These are phyloP conservation scores for Phragmites australis DNA, from an alignment of 176 grass and related monocot species.

Conservation along the genomic window DNA sequence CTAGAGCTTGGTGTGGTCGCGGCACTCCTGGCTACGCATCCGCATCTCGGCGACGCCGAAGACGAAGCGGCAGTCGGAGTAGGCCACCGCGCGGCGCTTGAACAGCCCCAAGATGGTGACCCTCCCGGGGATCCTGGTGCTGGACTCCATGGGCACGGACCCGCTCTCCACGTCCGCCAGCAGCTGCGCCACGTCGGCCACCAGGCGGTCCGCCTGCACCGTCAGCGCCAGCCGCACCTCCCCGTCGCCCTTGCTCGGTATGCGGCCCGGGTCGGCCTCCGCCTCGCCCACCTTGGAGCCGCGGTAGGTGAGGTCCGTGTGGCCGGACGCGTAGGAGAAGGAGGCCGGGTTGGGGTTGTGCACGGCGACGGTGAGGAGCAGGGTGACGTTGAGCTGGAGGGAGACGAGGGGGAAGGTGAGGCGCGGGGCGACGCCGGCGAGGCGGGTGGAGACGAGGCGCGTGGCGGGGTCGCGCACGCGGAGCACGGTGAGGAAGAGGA, in stretches of 20 bases:
- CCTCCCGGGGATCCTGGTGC: slow-evolving; percentile 54
- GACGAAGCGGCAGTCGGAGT: too few relatives aligned
- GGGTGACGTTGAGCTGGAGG: slow-evolving; percentile 59
- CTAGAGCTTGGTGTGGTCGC: too few relatives aligned
- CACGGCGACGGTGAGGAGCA: slow-evolving; percentile 49
- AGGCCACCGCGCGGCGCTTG: slow-evolving; percentile 57
- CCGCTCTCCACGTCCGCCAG: slow-evolving; percentile 40
- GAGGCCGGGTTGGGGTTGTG: slow-evolving; percentile 72
- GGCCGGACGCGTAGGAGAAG: slow-evolving; percentile 47
- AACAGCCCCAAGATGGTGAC: slow-evolving; percentile 62
- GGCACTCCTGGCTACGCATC: too few relatives aligned
- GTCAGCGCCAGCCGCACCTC: slow-evolving; percentile 41
- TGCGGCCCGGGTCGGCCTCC: slow-evolving; percentile 42
- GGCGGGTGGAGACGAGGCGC: slow-evolving; percentile 39
- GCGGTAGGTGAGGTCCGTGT: slow-evolving; percentile 48
- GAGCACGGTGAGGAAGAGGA: slow-evolving; percentile 65
- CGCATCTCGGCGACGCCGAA: too few relatives aligned
- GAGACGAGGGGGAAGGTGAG: slow-evolving; percentile 20
- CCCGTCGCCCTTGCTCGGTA: slow-evolving; percentile 50
- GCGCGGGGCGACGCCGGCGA: slow-evolving; percentile 45
- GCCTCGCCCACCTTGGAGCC: slow-evolving; percentile 53
- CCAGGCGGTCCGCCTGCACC: slow-evolving; percentile 51
- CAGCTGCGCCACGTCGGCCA: not conserved
- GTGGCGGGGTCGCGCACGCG: slow-evolving; percentile 47
- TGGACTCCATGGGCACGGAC: slow-evolving; percentile 36